Evolutionary conservation across 345 rosid genomes (phyloP), one percentile per base, ranked within the genome.

Genomic region (Ceriops tagal): DNA sequence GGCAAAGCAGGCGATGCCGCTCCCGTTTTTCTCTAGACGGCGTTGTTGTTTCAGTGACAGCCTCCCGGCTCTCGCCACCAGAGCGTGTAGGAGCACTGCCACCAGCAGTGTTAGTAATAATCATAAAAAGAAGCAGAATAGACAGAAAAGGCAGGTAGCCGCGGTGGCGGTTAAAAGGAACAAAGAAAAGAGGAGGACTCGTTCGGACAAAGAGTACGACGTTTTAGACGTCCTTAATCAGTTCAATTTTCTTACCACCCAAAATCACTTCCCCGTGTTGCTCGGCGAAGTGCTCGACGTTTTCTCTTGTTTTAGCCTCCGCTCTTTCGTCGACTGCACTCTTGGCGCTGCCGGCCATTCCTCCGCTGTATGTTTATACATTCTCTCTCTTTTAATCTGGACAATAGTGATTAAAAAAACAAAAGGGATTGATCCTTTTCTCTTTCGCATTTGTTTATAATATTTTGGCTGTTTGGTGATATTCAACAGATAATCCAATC

Each of bases 341-440:
- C 82, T 93, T 63, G 98, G 98, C 27, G 95, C 96, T 5, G 98
- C 91, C 19, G 98, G 96, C 26, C 97, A 93, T 72, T 87, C 96
- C 61, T 87, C 96, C 5, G 89, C 95, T 51, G 98, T 93, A 30
- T 68, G 91, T 75, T n/a, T 5, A 3, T 30, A 51, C 21, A 9
- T 24, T 30, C 24, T 34, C 10, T 4, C n/a, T 51, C 11, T 24
- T 27, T 20, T 19, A 32, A 11, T 28, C 34, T 62, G 35, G 35
- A 20, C 52, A 5, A 32, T 32, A 32, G 7, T 32, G 35, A 32
- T 6, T 5, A 32, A 32, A 21, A 32, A 16, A 1, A 28, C n/a
- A 52, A 18, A 30, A 1, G 13, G 1, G 34, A 46, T 16, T 37
- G 11, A 24, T 21, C 6, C 6, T 63, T 15, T 21, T 28, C 2